Base-by-base conservation (phyloP, 768 basidiomycete species). In the Rhizopogon vesiculosus region DNA sequence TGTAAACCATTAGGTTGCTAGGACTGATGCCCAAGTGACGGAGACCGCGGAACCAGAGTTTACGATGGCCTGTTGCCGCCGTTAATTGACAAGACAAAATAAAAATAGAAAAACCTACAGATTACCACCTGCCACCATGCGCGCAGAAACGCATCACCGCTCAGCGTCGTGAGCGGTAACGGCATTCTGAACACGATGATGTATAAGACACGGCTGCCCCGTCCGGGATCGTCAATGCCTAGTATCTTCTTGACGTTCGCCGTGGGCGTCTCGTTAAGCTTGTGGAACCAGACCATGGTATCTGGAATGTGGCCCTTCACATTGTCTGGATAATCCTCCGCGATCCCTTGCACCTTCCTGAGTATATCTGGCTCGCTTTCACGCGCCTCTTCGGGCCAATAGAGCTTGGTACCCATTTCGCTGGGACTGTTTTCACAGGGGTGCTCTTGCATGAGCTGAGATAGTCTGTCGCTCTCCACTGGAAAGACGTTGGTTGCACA, bases 401-500 rank as follows among this genome's bases (percentile, higher is more conserved):
- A 51, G 8, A 41, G 40, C 35, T 51, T 49, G 48, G 38, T 22
- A 25, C 33, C 48, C 48, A 49, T 19, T 7, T 49, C 46, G 5
- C 8, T 22, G 19, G 6, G 16, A 7, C 3, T 1, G 25, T 44
- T 25, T 25, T 25, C 25, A 44, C 5, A 3, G 8, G 10, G 19
- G 19, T 10, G 41, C 2, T 22, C 19, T 12, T 19, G 8, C 13
- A 22, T 9, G 6, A 43, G 22, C 13, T 5, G 5, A 10, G 42
- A 43, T 12, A 22, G 25, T 4, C 8, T 15, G 1, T 3, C 1
- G 9, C 56, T 53, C 7, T 15, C 38, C 2, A 54, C 31, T 3
- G 58, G n/a, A 18, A 45, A 53, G 28, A 63, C 5, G n/a, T 56
- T 57, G 0, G 61, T 62, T 0, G 51, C 62, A 3, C 45, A 53